Percentiles rank a stretch among this genome's conserved stretches.
phyloP scores from a whole-genome alignment of 1,284 basidiomycete genomes.

The Rhodotorula mucilaginosa region DNA sequence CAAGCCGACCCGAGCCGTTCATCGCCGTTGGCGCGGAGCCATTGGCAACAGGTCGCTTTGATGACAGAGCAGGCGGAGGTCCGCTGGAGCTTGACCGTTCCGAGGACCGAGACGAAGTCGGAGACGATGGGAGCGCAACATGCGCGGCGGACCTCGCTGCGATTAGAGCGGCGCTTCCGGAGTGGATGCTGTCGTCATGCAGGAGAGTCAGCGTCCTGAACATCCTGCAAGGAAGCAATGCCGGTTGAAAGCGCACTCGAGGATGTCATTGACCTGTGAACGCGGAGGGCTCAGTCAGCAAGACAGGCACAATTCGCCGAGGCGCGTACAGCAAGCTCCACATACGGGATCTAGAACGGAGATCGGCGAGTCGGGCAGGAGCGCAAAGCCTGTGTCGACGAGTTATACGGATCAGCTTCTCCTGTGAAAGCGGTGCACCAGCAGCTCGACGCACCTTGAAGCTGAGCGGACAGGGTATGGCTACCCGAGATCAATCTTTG shows the following conservation, averaged over 20 bases:
- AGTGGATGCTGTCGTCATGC: constrained; percentile 14
- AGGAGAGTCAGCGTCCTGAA: neutral
- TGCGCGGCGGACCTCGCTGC: constrained; percentile 4
- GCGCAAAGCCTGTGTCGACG: constrained; percentile 18
- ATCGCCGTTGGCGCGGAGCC: neutral
- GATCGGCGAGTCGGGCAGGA: constrained; percentile 22
- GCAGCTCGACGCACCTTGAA: constrained; percentile 18
- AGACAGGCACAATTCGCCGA: no score
- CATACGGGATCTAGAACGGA: constrained; percentile 29
- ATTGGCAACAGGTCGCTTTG: constrained; percentile 3
- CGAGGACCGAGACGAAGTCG: constrained; percentile 1
- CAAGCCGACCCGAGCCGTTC: neutral
- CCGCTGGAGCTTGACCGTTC: neutral
- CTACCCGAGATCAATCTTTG: neutral
- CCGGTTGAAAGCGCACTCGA: constrained; percentile 16
- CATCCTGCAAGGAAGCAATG: no score
- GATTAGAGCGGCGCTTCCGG: neutral
- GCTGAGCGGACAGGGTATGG: constrained; percentile 9
- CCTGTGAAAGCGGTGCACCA: neutral
- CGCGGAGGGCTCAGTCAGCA: neutral
- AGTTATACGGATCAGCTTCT: neutral
- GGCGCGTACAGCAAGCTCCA: neutral
- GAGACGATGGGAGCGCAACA: neutral
- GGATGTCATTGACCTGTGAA: constrained; percentile 29
- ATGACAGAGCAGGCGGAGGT: neutral